Conservation (phyloP, 1,139 yeast genomes). For the Yamadazyma triangularis region DNA sequence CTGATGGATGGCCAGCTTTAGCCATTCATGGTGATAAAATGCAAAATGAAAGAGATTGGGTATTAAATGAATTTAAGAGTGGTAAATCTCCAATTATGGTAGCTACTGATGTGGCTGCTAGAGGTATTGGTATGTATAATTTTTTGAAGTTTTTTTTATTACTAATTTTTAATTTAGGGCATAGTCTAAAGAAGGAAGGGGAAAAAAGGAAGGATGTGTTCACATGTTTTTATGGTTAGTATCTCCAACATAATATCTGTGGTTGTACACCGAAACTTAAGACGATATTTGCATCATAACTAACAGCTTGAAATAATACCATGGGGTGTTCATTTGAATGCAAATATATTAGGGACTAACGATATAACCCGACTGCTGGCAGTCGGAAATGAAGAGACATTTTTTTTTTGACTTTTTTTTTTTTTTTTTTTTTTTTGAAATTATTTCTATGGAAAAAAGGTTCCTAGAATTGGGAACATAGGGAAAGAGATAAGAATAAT, state of each 20-base stretch:
- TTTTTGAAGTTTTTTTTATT: constrained; percentile 1
- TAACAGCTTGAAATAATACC: too few species aligned
- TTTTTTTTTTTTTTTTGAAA: background rate
- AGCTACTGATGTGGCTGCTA: constrained; percentile 99
- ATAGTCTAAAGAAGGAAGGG: background rate
- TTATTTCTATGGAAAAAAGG: too few species aligned
- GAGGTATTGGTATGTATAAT: constrained; percentile 95
- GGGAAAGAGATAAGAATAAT: background rate
- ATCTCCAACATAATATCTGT: too few species aligned
- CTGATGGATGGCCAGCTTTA: constrained; percentile 98
- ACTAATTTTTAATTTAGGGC: constrained; percentile 6
- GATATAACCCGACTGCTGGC: background rate
- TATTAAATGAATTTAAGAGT: constrained; percentile 80
- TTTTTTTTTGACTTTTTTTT: background rate
- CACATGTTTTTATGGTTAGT: too few species aligned
- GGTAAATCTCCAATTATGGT: constrained; percentile 97
- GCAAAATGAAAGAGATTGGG: constrained; percentile 99
- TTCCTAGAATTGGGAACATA: background rate
- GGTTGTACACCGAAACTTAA: too few species aligned
- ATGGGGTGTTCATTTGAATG: too few species aligned
- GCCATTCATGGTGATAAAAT: constrained; percentile 99
- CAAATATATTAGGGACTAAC: too few species aligned
- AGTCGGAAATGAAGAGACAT: background rate
- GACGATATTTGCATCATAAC: too few species aligned
- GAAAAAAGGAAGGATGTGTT: too few species aligned